These are phyloP conservation scores for Ganoderma boninense DNA, from an alignment of 1,284 basidiomycete species.

Conservation along the genomic window DNA sequence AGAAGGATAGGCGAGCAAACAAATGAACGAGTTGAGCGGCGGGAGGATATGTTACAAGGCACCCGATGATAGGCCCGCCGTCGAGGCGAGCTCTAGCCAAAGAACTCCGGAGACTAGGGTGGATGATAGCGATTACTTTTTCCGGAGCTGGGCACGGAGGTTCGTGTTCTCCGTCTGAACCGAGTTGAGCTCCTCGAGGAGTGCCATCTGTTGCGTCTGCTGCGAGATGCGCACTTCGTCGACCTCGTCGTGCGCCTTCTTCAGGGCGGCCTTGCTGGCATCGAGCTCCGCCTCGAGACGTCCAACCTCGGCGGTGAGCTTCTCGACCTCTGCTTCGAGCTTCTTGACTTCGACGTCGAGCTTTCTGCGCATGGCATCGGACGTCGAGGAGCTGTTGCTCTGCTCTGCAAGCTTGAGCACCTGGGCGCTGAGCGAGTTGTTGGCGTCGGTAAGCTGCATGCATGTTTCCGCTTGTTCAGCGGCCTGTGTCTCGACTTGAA, in stretches of 20 bases:
- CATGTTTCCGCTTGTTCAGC: conserved; percentile 77
- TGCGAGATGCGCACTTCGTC: conserved; percentile 68
- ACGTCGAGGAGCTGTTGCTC: conserved; percentile 65
- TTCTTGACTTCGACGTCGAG: conserved; percentile 62
- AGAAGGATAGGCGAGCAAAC: conserved; percentile 1
- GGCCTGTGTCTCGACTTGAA: conserved; percentile 72
- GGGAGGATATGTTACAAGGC: neutral
- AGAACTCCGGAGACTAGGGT: neutral
- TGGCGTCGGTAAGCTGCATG: conserved; percentile 77
- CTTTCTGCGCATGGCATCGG: conserved; percentile 55
- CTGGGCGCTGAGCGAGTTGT: conserved; percentile 76
- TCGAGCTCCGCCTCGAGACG: conserved; percentile 58
- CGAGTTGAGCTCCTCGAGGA: conserved; percentile 82
- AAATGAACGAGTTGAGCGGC: neutral
- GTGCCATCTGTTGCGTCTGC: conserved; percentile 72
- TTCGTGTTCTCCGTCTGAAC: conserved; percentile 80
- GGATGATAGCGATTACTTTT: conserved; percentile 29
- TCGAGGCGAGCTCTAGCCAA: conserved; percentile 16
- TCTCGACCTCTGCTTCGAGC: conserved; percentile 51
- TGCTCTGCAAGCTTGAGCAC: conserved; percentile 81
- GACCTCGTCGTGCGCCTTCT: conserved; percentile 45
- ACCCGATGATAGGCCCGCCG: conserved; percentile 4
- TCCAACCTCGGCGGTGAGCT: conserved; percentile 44
- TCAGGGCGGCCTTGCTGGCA: conserved; percentile 55
- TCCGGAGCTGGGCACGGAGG: conserved; percentile 71